These are phyloP conservation scores for Clitopilus hobsonii DNA, from an alignment of 768 basidiomycete genomes.

Conservation along the genomic window DNA sequence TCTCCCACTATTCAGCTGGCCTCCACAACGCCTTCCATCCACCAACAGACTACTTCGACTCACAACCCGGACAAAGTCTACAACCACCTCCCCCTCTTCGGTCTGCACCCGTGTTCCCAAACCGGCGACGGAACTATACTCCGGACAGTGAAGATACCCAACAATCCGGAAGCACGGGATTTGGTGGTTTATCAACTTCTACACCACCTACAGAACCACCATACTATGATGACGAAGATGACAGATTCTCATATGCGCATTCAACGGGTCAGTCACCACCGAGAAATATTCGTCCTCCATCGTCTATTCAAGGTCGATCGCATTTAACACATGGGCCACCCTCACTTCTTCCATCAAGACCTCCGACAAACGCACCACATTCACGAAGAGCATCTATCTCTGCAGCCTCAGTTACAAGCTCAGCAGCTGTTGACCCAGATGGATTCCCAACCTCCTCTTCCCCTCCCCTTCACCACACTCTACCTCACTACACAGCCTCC, in stretches of 20 bases:
- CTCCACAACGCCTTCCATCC: background rate
- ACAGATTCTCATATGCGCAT: background rate
- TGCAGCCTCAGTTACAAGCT: conserved; percentile 13
- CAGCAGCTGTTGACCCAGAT: background rate
- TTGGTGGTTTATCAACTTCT: conserved; percentile 35
- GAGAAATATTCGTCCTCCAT: conserved; percentile 3
- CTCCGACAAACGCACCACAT: conserved; percentile 10
- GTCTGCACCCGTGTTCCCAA: conserved; percentile 2
- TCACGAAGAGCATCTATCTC: conserved; percentile 33
- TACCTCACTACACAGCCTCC: conserved; percentile 13
- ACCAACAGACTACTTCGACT: background rate
- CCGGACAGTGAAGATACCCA: conserved; percentile 50
- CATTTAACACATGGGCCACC: conserved; percentile 20
- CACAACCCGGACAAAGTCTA: background rate
- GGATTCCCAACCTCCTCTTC: conserved; percentile 16
- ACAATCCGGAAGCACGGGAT: conserved; percentile 44
- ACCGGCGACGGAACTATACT: conserved; percentile 34
- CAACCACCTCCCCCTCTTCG: background rate
- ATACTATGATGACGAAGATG: conserved; percentile 15
- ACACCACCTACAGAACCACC: conserved; percentile 39
- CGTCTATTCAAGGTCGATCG: conserved; percentile 8
- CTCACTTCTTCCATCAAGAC: background rate
- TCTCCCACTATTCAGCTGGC: background rate
- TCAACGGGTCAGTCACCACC: conserved; percentile 1
- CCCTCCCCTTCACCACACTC: conserved; percentile 13